Evolutionary conservation across 108 stramenopile species (phyloP).

Genomic region (Nitzschia putrida): DNA sequence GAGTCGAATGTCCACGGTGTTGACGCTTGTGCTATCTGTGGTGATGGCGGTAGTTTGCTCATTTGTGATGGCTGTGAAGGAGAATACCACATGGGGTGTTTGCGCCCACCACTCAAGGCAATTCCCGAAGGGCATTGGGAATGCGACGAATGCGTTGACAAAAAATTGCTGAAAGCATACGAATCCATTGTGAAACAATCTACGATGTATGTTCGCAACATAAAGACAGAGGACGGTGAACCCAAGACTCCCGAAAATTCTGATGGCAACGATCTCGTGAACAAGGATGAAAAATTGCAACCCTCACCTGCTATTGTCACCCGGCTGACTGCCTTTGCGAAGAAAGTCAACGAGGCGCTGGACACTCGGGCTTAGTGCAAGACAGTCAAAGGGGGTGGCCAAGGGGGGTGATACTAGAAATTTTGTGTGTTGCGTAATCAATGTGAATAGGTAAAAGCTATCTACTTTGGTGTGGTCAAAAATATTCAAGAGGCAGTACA

Average conservation of each 20-base stretch:
- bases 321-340: conserved; percentile 12
- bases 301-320: conserved; percentile 8
- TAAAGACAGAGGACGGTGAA: background rate
- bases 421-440: too few relatives aligned
- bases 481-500: too few relatives aligned
- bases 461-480: too few relatives aligned
- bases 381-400: too few relatives aligned
- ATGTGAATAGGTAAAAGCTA: too few relatives aligned
- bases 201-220: conserved; percentile 1
- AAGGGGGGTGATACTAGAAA: too few relatives aligned
- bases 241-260: background rate
- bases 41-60: conserved; percentile 76
- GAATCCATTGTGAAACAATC: conserved; percentile 33
- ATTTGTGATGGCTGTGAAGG: conserved; percentile 82
- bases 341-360: conserved; percentile 1
- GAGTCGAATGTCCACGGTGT: conserved; percentile 26
- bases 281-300: background rate
- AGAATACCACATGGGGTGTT: conserved; percentile 76
- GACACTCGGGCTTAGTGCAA: too few relatives aligned
- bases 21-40: conserved; percentile 69
- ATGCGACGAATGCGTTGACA: conserved; percentile 66
- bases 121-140: conserved; percentile 79
- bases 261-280: conserved; percentile 3
- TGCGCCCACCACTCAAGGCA: conserved; percentile 49
- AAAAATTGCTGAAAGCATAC: conserved; percentile 34